A percentile compares a stretch with the other conserved stretches of the same genome.
phyloP scores from a whole-genome alignment of 352 stramenopile genomes.

The Globisporangium echinulatum region DNA sequence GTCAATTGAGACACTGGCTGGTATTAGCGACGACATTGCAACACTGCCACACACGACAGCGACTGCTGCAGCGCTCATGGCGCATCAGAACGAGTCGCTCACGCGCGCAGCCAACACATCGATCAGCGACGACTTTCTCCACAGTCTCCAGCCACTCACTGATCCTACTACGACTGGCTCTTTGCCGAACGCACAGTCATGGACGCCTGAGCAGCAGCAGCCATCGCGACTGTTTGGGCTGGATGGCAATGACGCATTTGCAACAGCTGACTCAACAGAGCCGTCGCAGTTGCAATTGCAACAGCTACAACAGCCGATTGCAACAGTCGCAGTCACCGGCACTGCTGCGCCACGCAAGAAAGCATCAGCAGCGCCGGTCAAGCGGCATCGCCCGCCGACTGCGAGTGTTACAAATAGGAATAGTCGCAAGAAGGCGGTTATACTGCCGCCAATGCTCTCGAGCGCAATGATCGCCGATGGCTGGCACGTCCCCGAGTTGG shows the following conservation, averaged over 20 bases:
- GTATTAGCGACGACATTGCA: not conserved
- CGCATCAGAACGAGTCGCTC: slow-evolving; percentile 6
- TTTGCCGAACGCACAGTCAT: no score
- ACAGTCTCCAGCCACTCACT: not conserved
- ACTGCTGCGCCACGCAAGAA: not conserved
- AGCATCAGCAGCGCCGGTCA: not conserved
- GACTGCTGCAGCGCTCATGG: not conserved
- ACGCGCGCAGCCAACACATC: not conserved
- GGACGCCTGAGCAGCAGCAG: no score
- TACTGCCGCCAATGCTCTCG: not conserved
- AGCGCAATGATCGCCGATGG: not conserved
- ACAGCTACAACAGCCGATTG: not conserved
- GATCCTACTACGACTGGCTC: no score
- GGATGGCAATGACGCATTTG: no score
- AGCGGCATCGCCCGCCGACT: not conserved
- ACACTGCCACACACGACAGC: not conserved
- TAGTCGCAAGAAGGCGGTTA: no score
- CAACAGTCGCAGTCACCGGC: not conserved
- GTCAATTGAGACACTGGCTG: not conserved
- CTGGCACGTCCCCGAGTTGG: not conserved
- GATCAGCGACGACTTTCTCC: slow-evolving; percentile 4
- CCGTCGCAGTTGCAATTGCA: not conserved
- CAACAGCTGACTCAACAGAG: no score
- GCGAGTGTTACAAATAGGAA: no score
- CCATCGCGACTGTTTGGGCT: no score